phyloP scores from a whole-genome alignment of 352 stramenopile species.

The Globisporangium middletonii region DNA sequence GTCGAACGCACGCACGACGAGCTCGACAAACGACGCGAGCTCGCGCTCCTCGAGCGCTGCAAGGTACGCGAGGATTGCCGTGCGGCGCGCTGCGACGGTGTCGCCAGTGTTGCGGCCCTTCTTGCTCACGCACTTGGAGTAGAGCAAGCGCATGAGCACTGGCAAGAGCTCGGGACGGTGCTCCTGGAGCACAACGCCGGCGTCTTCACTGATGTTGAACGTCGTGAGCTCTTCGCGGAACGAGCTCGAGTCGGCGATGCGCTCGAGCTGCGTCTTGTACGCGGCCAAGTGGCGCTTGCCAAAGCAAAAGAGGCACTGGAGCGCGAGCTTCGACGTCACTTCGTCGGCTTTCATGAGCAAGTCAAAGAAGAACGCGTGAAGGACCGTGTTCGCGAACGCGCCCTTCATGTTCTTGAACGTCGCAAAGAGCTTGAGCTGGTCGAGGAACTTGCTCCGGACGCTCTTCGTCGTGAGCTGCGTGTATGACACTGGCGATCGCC shows the following conservation, averaged over 20 bases:
- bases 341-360: conserved; percentile 89
- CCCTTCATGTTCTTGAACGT: conserved; percentile 85
- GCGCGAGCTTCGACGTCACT: conserved; percentile 75
- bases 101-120: conserved; percentile 80
- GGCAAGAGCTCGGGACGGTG: conserved; percentile 78
- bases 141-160: conserved; percentile 86
- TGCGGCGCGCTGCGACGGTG: conserved; percentile 79
- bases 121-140: conserved; percentile 87
- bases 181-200: conserved; percentile 64
- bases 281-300: conserved; percentile 73
- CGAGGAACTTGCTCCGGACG: conserved; percentile 74
- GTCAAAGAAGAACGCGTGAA: conserved; percentile 85
- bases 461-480: conserved; percentile 58
- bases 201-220: conserved; percentile 77
- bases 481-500: conserved; percentile 23
- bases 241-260: conserved; percentile 67
- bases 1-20: conserved; percentile 87
- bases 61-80: conserved; percentile 88
- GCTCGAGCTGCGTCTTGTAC: conserved; percentile 85
- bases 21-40: conserved; percentile 80
- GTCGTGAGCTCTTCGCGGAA: conserved; percentile 90
- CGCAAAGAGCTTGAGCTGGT: conserved; percentile 79
- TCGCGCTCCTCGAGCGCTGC: conserved; percentile 69
- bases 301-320: conserved; percentile 85
- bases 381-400: conserved; percentile 66